Percentiles rank a stretch among this genome's conserved stretches.
Conservation (phyloP, 495 filamentous ascomycete species). For the Penicillium lividum region DNA sequence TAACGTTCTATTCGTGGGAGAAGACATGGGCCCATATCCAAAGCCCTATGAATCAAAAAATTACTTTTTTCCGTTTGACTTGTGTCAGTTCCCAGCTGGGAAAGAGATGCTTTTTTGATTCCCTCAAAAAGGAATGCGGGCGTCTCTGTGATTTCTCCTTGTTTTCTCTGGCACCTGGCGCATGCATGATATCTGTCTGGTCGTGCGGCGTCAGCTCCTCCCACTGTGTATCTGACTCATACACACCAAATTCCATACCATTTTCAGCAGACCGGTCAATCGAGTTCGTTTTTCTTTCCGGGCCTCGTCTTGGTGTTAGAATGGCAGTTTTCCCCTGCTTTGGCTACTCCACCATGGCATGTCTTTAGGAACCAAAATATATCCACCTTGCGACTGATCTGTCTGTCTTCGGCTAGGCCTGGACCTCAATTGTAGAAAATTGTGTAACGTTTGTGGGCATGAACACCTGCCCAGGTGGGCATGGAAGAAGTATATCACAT, state of each 20-base stretch:
- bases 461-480: no score
- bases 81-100: constrained; percentile 16
- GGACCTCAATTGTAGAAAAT: not conserved
- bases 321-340: constrained; percentile 28
- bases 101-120: constrained; percentile 17
- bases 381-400: constrained; percentile 20
- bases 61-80: constrained; percentile 31
- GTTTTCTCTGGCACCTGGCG: constrained; percentile 19
- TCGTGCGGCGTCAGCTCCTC: constrained; percentile 32
- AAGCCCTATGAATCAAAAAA: constrained; percentile 50
- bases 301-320: constrained; percentile 22
- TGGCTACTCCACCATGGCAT: constrained; percentile 33
- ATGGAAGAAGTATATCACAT: no score
- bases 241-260: constrained; percentile 45
- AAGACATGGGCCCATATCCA: constrained; percentile 42
- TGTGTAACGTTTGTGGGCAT: no score
- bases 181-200: constrained; percentile 32
- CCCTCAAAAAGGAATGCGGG: constrained; percentile 11
- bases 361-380: constrained; percentile 15
- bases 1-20: constrained; percentile 48
- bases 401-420: not conserved
- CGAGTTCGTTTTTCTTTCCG: constrained; percentile 12
- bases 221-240: constrained; percentile 43
- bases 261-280: constrained; percentile 36
- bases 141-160: constrained; percentile 23